Base-by-base conservation (phyloP, 345 rosid genomes). In the Hypericum perforatum region DNA sequence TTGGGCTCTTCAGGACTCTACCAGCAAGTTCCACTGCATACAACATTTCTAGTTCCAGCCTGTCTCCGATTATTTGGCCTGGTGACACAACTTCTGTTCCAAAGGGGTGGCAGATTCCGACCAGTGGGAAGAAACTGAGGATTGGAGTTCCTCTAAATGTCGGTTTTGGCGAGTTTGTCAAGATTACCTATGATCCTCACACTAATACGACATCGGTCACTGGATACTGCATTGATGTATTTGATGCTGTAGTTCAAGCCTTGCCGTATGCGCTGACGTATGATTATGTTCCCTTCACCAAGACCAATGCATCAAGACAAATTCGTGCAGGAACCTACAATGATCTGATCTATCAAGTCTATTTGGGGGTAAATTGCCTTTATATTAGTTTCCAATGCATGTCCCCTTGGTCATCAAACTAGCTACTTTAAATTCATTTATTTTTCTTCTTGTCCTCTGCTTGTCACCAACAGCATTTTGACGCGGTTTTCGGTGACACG, bases 141-240 rank as follows among this genome's bases (percentile, higher is more conserved):
- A 42, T 78, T 0, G 74, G 78, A 37, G 60, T 75, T 32, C 78
- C 80, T 0, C 13, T 37, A 7, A 78, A 70, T 46, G 9, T 0
- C 0, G 80, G 63, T 13, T 78, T 64, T 37, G 36, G 11, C 47
- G 56, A 73, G 51, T 80, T 75, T 52, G 63, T 80, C 6, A 29
- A 63, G 6, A 56, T 54, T 39, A 49, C 36, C 7, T 43, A 3
- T 54, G 41, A 69, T 29, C 50, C 40, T 6, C 2, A 0, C 13
- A 44, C 58, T 6, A 65, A 60, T 6, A 39, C 52, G 8, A 44
- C 56, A 16, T 37, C 0, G 0, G 29, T 51, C 9, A 45, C 49
- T 0, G 80, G 85, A 37, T 80, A 56, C 62, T 40, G 69, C 65
- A 56, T 49, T 8, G 74, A 72, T 7, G 70, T 80, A 39, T 80